These are phyloP conservation scores for Sclerotinia glacialis DNA, from an alignment of 2,329 filamentous ascomycete species.

Conservation along the genomic window DNA sequence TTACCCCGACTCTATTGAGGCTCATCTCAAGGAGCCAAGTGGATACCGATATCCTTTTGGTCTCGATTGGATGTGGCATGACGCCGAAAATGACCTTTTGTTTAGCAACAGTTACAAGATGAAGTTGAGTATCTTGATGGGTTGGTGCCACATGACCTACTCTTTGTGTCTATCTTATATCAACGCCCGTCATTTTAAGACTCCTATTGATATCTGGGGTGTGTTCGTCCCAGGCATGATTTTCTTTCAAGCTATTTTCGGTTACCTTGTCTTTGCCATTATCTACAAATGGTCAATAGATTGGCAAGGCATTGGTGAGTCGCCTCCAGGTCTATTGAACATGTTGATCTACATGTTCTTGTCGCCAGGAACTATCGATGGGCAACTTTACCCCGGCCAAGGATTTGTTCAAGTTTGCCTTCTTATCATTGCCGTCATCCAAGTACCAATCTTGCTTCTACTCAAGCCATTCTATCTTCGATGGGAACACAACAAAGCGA, in stretches of 20 bases:
- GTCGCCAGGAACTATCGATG: conserved; percentile 70
- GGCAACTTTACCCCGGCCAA: conserved; percentile 77
- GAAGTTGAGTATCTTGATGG: conserved; percentile 97
- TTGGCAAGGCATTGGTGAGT: conserved; percentile 64
- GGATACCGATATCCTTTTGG: conserved; percentile 92
- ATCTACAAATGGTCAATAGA: conserved; percentile 96
- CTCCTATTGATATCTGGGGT: conserved; percentile 91
- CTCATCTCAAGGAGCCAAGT: conserved; percentile 54
- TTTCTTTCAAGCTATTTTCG: conserved; percentile 99
- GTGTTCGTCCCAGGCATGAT: conserved; percentile 99
- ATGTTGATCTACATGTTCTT: conserved; percentile 99
- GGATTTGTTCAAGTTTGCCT: conserved; percentile 71
- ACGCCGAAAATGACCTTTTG: conserved; percentile 87
- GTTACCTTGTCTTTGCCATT: conserved; percentile 90
- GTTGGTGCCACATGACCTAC: conserved; percentile 99
- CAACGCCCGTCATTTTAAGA: conserved; percentile 94
- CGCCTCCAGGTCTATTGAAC: conserved; percentile 87
- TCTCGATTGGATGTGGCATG: conserved; percentile 95
- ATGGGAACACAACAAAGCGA: conserved; percentile 86
- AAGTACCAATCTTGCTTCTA: conserved; percentile 89
- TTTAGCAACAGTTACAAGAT: conserved; percentile 99
- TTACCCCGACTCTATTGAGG: conserved; percentile 65
- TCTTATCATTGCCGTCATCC: conserved; percentile 75
- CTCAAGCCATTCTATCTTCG: conserved; percentile 94
- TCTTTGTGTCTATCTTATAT: conserved; percentile 89